A percentile compares a stretch with the other conserved stretches of the same genome.
phyloP scores from a whole-genome alignment of 805 yeast genomes.

The Ogataea saltuana region DNA sequence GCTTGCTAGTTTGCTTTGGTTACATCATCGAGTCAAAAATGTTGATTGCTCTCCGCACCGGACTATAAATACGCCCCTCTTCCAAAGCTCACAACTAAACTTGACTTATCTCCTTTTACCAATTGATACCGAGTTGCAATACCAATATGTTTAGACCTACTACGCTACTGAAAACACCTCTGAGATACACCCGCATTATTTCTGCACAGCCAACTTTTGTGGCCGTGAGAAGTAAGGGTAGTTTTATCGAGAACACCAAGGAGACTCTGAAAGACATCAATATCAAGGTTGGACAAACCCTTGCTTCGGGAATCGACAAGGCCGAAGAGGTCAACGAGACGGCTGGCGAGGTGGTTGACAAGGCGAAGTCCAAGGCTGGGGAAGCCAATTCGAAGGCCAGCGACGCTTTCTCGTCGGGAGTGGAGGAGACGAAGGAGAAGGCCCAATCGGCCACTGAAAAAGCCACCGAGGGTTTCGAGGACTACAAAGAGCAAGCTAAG shows the following conservation, averaged over 20 bases:
- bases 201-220: conserved; percentile 1
- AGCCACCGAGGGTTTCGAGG: too few relatives aligned
- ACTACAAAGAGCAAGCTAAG: neutral
- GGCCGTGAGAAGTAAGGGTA: conserved; percentile 4
- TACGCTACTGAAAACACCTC: conserved; percentile 5
- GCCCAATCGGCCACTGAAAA: conserved; percentile 5
- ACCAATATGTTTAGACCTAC: neutral
- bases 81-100: too few relatives aligned
- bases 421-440: conserved; percentile 5
- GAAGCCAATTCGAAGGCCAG: too few relatives aligned
- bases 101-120: too few relatives aligned
- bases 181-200: neutral
- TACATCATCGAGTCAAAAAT: neutral
- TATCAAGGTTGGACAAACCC: conserved; percentile 41
- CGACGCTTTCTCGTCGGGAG: too few relatives aligned
- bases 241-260: conserved; percentile 25
- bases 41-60: neutral
- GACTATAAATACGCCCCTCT: too few relatives aligned
- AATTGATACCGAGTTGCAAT: too few relatives aligned
- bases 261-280: conserved; percentile 25
- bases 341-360: conserved; percentile 35
- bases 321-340: conserved; percentile 34
- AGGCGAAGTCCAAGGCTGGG: conserved; percentile 34
- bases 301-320: conserved; percentile 43
- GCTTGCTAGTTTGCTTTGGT: neutral